Conservation (phyloP, 225 moss, liverwort and hornwort species). For the Climacium dendroides region DNA sequence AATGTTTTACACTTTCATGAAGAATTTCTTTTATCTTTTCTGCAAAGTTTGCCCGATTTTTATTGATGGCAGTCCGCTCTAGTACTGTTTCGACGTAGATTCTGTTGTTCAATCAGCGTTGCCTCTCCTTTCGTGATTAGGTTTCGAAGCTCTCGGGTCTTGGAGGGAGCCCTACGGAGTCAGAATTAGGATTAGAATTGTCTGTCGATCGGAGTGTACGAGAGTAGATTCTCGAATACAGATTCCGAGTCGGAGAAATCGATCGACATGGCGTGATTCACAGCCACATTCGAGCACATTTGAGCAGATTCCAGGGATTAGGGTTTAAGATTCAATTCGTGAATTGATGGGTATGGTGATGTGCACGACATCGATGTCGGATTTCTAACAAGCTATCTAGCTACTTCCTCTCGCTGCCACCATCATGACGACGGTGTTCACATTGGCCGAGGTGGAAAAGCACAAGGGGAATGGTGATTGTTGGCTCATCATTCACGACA, state of each 20-base stretch:
- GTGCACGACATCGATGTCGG: background rate
- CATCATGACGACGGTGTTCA: background rate
- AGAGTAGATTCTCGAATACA: background rate
- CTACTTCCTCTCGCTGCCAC: background rate
- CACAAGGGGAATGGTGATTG: conserved; percentile 9
- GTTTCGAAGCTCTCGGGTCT: background rate
- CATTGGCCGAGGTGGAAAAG: conserved; percentile 4
- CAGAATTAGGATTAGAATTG: background rate
- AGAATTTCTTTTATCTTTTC: background rate
- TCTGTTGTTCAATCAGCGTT: background rate
- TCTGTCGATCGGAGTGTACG: background rate
- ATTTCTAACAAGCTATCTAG: background rate
- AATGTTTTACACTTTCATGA: background rate
- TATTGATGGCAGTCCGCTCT: background rate
- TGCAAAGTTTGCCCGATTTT: background rate
- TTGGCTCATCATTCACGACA: conserved; percentile 21
- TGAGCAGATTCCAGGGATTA: background rate
- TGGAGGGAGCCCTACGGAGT: background rate
- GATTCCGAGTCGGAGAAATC: background rate
- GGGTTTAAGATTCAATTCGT: background rate
- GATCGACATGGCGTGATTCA: background rate
- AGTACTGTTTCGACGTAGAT: background rate
- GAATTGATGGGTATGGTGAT: background rate
- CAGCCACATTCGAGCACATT: background rate
- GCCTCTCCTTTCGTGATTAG: background rate